Percentiles rank a stretch among this genome's conserved stretches.
phyloP scores from a whole-genome alignment of 768 basidiomycete species.

The Mycena chlorophos region DNA sequence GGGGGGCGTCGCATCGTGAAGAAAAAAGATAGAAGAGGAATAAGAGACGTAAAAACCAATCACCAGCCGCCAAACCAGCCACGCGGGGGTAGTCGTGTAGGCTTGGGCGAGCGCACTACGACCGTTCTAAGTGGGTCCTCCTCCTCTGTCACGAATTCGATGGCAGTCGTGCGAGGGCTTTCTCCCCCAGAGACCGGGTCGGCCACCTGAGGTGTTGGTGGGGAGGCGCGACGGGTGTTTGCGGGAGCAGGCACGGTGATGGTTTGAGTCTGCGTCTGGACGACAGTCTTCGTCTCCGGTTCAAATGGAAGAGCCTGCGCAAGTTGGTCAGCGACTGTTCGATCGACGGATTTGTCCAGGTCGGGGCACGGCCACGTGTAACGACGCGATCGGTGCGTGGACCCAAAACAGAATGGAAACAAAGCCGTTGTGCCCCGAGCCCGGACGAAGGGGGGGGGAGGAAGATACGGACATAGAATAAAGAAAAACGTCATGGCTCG shows the following conservation, averaged over 20 bases:
- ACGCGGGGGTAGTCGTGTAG: constrained; percentile 50
- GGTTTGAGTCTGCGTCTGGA: constrained; percentile 66
- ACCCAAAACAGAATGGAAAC: constrained; percentile 45
- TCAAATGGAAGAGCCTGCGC: constrained; percentile 36
- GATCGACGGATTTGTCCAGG: constrained; percentile 18
- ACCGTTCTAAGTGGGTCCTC: constrained; percentile 46
- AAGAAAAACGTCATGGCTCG: constrained; percentile 42
- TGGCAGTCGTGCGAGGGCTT: constrained; percentile 72
- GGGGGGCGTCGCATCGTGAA: constrained; percentile 20
- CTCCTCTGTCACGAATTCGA: constrained; percentile 68
- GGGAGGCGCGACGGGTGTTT: constrained; percentile 73
- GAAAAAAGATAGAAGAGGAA: constrained; percentile 37
- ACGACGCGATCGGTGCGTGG: constrained; percentile 26
- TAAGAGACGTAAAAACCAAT: constrained; percentile 30
- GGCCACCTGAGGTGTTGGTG: constrained; percentile 66
- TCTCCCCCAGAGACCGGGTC: constrained; percentile 58
- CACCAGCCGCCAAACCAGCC: constrained; percentile 66
- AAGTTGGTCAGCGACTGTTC: constrained; percentile 32
- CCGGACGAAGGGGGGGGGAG: constrained; percentile 81
- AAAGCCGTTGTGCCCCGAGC: constrained; percentile 84
- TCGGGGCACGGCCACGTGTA: constrained; percentile 7
- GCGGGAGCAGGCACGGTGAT: constrained; percentile 75
- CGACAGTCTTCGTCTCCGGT: constrained; percentile 64
- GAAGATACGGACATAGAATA: constrained; percentile 74
- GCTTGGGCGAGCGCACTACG: constrained; percentile 45